A percentile compares a stretch with the other conserved stretches of the same genome.
These are phyloP conservation scores for Neurospora discreta DNA, from an alignment of 495 filamentous ascomycete genomes.

Conservation along the genomic window DNA sequence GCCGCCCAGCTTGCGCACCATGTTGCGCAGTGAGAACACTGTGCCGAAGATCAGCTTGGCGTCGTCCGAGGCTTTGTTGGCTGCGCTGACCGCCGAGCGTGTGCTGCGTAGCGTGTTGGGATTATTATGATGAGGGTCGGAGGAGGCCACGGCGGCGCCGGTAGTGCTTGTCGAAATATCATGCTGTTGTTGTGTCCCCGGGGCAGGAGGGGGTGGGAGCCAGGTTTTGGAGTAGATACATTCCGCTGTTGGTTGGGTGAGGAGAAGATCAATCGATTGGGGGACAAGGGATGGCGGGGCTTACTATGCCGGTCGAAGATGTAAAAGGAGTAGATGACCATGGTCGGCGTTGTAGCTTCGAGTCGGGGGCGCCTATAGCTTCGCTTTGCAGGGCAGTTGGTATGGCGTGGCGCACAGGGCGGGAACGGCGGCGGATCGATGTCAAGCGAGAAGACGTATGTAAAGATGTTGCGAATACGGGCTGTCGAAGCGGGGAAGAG, in stretches of 20 bases:
- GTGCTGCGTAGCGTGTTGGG: constrained; percentile 4
- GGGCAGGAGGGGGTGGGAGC: constrained; percentile 17
- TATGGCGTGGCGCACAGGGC: background rate
- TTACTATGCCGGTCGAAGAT: constrained; percentile 97
- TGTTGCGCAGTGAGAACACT: constrained; percentile 89
- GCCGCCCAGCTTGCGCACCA: constrained; percentile 90
- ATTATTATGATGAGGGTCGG: constrained; percentile 22
- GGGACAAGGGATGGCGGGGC: constrained; percentile 9
- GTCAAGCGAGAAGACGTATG: background rate
- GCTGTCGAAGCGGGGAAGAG: background rate
- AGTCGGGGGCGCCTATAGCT: background rate
- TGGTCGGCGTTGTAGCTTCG: constrained; percentile 21
- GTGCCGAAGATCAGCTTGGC: constrained; percentile 96
- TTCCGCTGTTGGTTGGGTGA: constrained; percentile 47
- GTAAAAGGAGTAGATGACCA: constrained; percentile 96
- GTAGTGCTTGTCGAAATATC: background rate
- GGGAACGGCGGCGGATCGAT: background rate
- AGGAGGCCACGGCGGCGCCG: constrained; percentile 9
- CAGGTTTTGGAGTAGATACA: constrained; percentile 84
- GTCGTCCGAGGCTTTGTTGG: constrained; percentile 66
- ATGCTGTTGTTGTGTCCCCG: constrained; percentile 2
- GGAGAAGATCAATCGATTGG: background rate
- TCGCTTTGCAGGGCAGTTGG: background rate
- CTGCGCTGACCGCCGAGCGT: constrained; percentile 16
- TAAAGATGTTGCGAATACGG: background rate